These are phyloP conservation scores for Seiridium cupressi DNA, from an alignment of 2,329 filamentous ascomycete species.

Conservation along the genomic window DNA sequence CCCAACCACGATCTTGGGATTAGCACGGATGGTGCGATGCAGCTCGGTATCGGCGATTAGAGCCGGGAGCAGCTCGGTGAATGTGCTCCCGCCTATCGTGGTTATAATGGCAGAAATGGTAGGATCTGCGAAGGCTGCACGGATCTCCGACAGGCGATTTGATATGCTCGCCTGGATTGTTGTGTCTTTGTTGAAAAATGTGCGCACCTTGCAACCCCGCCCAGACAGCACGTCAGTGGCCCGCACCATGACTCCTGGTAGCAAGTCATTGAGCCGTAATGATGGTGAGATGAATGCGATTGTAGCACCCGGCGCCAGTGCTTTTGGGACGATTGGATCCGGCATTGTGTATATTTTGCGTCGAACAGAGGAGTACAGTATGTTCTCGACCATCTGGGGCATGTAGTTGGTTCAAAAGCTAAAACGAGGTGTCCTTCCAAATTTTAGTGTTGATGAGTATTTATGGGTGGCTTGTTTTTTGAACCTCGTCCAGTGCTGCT, in stretches of 20 bases:
- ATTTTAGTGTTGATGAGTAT: no score
- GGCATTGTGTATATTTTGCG: conserved; percentile 10
- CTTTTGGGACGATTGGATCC: conserved; percentile 17
- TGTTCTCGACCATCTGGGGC: no score
- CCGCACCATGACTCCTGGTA: conserved; percentile 27
- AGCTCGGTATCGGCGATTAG: conserved; percentile 33
- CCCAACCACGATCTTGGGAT: conserved; percentile 41
- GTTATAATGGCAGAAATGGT: conserved; percentile 34
- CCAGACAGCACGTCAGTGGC: conserved; percentile 25
- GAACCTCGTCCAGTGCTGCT: no score
- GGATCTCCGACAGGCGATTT: conserved; percentile 36
- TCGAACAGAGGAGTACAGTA: no score
- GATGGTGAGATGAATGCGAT: conserved; percentile 41
- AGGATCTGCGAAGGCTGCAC: conserved; percentile 34
- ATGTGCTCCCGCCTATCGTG: conserved; percentile 36
- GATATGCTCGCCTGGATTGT: conserved; percentile 30
- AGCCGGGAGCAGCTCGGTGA: conserved; percentile 37
- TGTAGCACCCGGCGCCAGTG: conserved; percentile 31
- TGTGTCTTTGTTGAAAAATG: conserved; percentile 26
- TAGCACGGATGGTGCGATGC: conserved; percentile 27
- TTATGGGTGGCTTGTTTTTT: no score
- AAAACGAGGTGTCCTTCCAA: no score
- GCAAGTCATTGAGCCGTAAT: conserved; percentile 29
- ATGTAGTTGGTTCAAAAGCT: no score
- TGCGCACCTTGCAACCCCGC: conserved; percentile 32